phyloP scores from a whole-genome alignment of 768 basidiomycete species.

The Tulasnella sp. region DNA sequence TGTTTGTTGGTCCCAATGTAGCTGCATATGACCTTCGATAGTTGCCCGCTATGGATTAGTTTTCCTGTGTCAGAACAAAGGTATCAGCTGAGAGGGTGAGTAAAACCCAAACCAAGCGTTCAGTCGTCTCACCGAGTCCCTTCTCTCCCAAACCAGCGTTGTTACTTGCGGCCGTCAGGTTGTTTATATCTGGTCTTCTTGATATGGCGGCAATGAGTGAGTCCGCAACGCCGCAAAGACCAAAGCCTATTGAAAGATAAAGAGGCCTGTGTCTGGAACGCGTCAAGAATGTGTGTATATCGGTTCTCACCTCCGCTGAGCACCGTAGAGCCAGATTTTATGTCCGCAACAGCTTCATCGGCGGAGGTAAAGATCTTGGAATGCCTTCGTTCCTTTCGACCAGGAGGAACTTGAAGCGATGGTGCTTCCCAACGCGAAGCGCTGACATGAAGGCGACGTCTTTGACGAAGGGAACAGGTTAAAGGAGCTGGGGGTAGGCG shows the following conservation, averaged over 20 bases:
- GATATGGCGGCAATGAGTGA: constrained; percentile 71
- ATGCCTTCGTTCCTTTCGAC: constrained; percentile 12
- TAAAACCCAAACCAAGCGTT: constrained; percentile 6
- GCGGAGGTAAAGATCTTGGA: constrained; percentile 63
- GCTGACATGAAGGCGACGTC: too few relatives aligned
- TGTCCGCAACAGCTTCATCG: constrained; percentile 72
- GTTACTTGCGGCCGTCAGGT: constrained; percentile 78
- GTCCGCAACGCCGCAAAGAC: constrained; percentile 80
- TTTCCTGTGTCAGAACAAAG: constrained; percentile 32
- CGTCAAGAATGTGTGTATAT: not conserved
- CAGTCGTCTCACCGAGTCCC: constrained; percentile 48
- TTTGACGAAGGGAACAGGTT: too few relatives aligned
- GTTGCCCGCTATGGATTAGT: constrained; percentile 60
- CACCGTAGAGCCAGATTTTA: constrained; percentile 68
- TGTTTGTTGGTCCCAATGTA: constrained; percentile 50
- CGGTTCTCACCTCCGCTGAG: constrained; percentile 62
- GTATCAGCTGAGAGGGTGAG: not conserved
- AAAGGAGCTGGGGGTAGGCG: too few relatives aligned
- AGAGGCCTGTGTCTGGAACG: not conserved
- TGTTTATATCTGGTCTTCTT: constrained; percentile 55
- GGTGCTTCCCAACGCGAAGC: not conserved
- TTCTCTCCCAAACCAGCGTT: constrained; percentile 65
- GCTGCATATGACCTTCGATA: constrained; percentile 76
- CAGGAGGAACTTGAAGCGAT: not conserved
- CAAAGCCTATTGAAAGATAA: constrained; percentile 51